These are phyloP conservation scores for Coemansia sp. DNA, from an alignment of 192 early-diverging fungal genomes.

Conservation along the genomic window DNA sequence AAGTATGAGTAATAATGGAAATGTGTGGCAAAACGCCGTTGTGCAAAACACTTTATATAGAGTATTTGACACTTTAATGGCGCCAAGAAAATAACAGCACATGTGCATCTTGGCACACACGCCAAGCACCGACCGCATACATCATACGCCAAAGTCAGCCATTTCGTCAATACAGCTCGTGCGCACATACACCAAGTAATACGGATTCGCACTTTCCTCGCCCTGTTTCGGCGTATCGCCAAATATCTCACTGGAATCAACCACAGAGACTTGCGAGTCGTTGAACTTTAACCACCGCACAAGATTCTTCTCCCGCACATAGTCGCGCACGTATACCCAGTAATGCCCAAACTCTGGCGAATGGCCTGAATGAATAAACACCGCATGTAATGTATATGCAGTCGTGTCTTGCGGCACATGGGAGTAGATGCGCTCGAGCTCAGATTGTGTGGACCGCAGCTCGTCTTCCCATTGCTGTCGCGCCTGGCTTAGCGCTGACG, in stretches of 20 bases:
- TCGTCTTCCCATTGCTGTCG: slow-evolving; percentile 17
- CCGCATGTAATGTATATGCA: slow-evolving; percentile 68
- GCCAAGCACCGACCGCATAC: too few species aligned
- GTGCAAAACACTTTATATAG: neutral
- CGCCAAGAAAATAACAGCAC: neutral
- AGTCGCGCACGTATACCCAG: slow-evolving; percentile 73
- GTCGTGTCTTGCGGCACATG: slow-evolving; percentile 10
- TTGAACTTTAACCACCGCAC: slow-evolving; percentile 73
- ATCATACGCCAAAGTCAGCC: slow-evolving; percentile 9
- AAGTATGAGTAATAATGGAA: neutral
- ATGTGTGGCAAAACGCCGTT: neutral
- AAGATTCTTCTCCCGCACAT: slow-evolving; percentile 14
- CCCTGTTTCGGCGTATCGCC: slow-evolving; percentile 52
- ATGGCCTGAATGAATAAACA: slow-evolving; percentile 71
- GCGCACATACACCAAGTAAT: slow-evolving; percentile 69
- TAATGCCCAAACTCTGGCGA: slow-evolving; percentile 72
- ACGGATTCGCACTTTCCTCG: slow-evolving; percentile 58
- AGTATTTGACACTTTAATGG: neutral
- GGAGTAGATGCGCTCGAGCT: slow-evolving; percentile 29
- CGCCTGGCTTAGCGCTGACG: slow-evolving; percentile 8
- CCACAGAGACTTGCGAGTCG: slow-evolving; percentile 64
- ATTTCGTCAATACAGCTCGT: slow-evolving; percentile 11
- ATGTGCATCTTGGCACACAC: neutral
- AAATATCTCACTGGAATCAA: slow-evolving; percentile 57
- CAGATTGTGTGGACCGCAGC: neutral